Conservation (phyloP, 2,329 filamentous ascomycete species). For the Bimuria novae-zelandiae region DNA sequence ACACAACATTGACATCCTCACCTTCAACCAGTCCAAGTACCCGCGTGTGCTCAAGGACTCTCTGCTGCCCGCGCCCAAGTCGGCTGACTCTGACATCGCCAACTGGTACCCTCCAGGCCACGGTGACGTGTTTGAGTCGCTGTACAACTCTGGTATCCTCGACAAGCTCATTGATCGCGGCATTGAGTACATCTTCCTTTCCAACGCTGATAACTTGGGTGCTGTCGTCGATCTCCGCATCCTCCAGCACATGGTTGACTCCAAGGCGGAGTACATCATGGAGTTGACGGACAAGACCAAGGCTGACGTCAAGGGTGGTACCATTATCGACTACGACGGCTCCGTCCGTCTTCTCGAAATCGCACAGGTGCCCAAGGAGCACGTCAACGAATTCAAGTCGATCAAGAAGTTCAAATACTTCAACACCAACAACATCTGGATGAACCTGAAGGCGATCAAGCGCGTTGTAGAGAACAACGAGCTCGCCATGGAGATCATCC, state of each 20-base stretch:
- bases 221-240: slow-evolving; percentile 98
- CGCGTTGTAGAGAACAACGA: slow-evolving; percentile 98
- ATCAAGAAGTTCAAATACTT: slow-evolving; percentile 99
- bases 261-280: slow-evolving; percentile 98
- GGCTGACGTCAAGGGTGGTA: slow-evolving; percentile 99
- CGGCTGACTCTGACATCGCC: slow-evolving; percentile 80
- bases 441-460: slow-evolving; percentile 97
- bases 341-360: slow-evolving; percentile 97
- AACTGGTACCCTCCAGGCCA: slow-evolving; percentile 99
- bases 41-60: slow-evolving; percentile 98
- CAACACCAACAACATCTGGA: slow-evolving; percentile 99
- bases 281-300: slow-evolving; percentile 99
- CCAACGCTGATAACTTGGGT: slow-evolving; percentile 98
- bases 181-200: slow-evolving; percentile 97
- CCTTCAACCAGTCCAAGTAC: slow-evolving; percentile 99
- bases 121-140: slow-evolving; percentile 99
- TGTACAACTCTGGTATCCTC: slow-evolving; percentile 98
- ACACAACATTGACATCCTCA: slow-evolving; percentile 98
- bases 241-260: slow-evolving; percentile 99
- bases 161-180: slow-evolving; percentile 94
- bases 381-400: slow-evolving; percentile 99
- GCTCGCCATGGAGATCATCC: slow-evolving; percentile 99
- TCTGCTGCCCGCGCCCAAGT: slow-evolving; percentile 91
- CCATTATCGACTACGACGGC: slow-evolving; percentile 99
- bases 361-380: slow-evolving; percentile 98